phyloP scores from a whole-genome alignment of 1,284 basidiomycete species.

The Tranzscheliella williamsii region DNA sequence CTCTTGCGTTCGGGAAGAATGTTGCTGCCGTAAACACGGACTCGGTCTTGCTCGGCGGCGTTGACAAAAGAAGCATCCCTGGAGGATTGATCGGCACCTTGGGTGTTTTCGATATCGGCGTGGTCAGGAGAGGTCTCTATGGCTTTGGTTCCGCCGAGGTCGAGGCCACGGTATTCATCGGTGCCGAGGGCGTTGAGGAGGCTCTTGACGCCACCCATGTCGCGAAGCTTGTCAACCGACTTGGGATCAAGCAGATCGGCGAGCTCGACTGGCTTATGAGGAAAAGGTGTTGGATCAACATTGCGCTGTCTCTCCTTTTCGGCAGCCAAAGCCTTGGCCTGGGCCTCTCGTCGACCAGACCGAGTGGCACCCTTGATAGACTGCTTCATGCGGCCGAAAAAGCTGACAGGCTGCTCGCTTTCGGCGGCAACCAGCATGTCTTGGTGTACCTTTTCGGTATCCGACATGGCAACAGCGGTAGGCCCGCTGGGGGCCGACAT shows the following conservation, averaged over 20 bases:
- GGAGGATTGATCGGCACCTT: slow-evolving; percentile 2
- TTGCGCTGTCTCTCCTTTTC: slow-evolving; percentile 41
- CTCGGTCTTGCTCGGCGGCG: slow-evolving; percentile 41
- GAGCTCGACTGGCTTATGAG: slow-evolving; percentile 71
- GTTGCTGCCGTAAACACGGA: slow-evolving; percentile 77
- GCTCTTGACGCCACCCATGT: slow-evolving; percentile 74
- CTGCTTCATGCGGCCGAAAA: slow-evolving; percentile 27
- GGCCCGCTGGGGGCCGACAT: no score
- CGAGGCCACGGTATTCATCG: slow-evolving; percentile 63
- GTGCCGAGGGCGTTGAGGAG: slow-evolving; percentile 78
- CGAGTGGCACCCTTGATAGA: slow-evolving; percentile 27
- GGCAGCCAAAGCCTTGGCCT: slow-evolving; percentile 37
- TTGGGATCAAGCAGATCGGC: slow-evolving; percentile 90
- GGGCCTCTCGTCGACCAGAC: slow-evolving; percentile 35
- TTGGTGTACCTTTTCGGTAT: no score
- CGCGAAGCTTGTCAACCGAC: slow-evolving; percentile 69
- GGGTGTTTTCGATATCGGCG: slow-evolving; percentile 16
- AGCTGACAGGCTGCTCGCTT: no score
- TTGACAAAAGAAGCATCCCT: slow-evolving; percentile 29
- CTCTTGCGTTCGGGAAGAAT: slow-evolving; percentile 75
- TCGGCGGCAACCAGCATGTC: no score
- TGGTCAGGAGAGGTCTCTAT: slow-evolving; percentile 10
- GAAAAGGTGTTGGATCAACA: slow-evolving; percentile 54
- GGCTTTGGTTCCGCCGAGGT: slow-evolving; percentile 34
- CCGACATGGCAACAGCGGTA: no score